Conservation (phyloP, 768 basidiomycete genomes). For the Russula virescens region DNA sequence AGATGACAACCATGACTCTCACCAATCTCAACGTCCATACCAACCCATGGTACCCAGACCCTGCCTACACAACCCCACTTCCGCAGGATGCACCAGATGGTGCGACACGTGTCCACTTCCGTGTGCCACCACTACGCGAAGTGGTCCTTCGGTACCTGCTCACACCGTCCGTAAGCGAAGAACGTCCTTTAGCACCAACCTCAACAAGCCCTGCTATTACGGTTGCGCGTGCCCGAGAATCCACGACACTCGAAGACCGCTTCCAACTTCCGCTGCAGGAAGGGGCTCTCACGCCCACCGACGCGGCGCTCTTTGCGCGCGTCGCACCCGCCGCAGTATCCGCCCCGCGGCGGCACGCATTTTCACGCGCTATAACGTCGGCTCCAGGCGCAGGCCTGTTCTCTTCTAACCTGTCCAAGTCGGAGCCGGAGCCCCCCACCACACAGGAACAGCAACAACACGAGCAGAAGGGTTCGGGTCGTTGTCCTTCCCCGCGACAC, state of each 20-base stretch:
- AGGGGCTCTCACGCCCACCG: slow-evolving; percentile 12
- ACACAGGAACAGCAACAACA: not conserved
- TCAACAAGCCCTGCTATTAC: not conserved
- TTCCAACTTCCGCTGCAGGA: slow-evolving; percentile 20
- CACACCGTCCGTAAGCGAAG: slow-evolving; percentile 8
- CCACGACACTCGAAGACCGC: slow-evolving; percentile 17
- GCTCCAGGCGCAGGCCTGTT: slow-evolving; percentile 11
- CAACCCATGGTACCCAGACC: slow-evolving; percentile 20
- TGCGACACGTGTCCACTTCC: not conserved
- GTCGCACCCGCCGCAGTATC: slow-evolving; percentile 15
- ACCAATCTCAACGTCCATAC: slow-evolving; percentile 20
- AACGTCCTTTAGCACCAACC: not conserved
- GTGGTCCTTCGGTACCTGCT: slow-evolving; percentile 21
- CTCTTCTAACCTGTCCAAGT: not conserved
- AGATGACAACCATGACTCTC: slow-evolving; percentile 19
- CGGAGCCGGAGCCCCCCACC: not conserved
- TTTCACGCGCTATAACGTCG: slow-evolving; percentile 18
- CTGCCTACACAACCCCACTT: not conserved
- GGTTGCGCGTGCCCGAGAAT: not conserved
- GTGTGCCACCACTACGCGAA: slow-evolving; percentile 22
- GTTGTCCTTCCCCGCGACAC: slow-evolving; percentile 21
- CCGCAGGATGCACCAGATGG: not conserved
- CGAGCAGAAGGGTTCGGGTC: slow-evolving; percentile 13
- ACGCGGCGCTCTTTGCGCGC: slow-evolving; percentile 12
- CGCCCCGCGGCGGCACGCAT: slow-evolving; percentile 12